A percentile compares a stretch with the other conserved stretches of the same genome.
phyloP scores from a whole-genome alignment of 108 stramenopile species.

The Mayamaea pseudoterrestris region DNA sequence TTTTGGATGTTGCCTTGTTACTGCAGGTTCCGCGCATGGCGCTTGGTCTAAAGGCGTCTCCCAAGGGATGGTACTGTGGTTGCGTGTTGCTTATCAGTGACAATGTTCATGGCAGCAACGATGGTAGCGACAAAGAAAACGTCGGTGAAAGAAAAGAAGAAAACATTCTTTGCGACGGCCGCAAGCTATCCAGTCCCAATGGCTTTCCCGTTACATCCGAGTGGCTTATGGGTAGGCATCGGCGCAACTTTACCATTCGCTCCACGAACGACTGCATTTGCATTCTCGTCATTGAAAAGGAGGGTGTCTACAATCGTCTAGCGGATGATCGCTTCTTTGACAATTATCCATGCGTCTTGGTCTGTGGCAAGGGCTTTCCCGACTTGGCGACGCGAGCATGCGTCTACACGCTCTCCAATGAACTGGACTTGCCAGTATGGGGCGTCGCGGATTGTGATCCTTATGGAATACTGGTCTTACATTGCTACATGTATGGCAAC shows the following conservation, averaged over 20 bases:
- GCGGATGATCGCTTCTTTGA: slow-evolving; percentile 90
- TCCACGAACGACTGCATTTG: slow-evolving; percentile 32
- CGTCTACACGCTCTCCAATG: slow-evolving; percentile 39
- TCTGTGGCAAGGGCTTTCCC: slow-evolving; percentile 95
- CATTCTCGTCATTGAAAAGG: slow-evolving; percentile 95
- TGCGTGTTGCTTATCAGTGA: slow-evolving; percentile 30
- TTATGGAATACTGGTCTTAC: slow-evolving; percentile 58
- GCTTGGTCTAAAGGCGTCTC: slow-evolving; percentile 68
- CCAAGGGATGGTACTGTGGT: slow-evolving; percentile 82
- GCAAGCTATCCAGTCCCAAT: slow-evolving; percentile 30
- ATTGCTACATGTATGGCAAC: slow-evolving; percentile 45
- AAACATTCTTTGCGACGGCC: slow-evolving; percentile 26
- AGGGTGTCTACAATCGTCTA: slow-evolving; percentile 92
- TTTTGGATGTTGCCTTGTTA: slow-evolving; percentile 28
- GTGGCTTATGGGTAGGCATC: slow-evolving; percentile 32
- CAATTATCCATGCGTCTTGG: slow-evolving; percentile 82
- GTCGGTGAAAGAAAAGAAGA: too few species aligned
- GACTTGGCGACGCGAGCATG: slow-evolving; percentile 80
- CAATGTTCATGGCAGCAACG: too few species aligned
- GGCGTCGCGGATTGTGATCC: slow-evolving; percentile 82
- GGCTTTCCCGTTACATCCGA: slow-evolving; percentile 54
- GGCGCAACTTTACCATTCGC: slow-evolving; percentile 11
- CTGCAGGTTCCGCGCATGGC: slow-evolving; percentile 42
- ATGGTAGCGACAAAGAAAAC: too few species aligned
- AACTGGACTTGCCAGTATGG: slow-evolving; percentile 49